These are phyloP conservation scores for Sclerotinia borealis DNA, from an alignment of 2,329 filamentous ascomycete species.

Conservation along the genomic window DNA sequence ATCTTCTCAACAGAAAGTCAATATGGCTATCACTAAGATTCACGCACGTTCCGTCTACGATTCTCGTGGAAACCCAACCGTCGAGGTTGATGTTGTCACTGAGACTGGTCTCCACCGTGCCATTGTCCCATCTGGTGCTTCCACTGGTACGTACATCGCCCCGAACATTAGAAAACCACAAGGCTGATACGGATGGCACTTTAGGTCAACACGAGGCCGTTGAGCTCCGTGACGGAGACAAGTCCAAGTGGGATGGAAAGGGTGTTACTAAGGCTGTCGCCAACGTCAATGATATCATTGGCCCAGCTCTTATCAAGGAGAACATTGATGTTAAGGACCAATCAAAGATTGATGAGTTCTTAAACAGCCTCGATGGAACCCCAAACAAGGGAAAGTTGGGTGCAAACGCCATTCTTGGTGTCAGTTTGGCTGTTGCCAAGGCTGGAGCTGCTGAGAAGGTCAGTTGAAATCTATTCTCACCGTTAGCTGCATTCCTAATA, in stretches of 20 bases:
- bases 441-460: constrained; percentile 84
- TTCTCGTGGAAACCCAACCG: constrained; percentile 96
- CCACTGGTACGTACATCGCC: constrained; percentile 62
- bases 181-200: constrained; percentile 19
- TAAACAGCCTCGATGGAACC: constrained; percentile 79
- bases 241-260: constrained; percentile 80
- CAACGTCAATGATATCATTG: constrained; percentile 80
- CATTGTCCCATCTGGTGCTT: constrained; percentile 94
- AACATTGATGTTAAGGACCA: constrained; percentile 82
- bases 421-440: constrained; percentile 79
- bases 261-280: constrained; percentile 79
- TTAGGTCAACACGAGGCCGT: constrained; percentile 83
- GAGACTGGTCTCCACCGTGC: constrained; percentile 95
- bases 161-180: constrained; percentile 17
- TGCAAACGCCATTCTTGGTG: constrained; percentile 83
- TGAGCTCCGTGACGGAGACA: constrained; percentile 87
- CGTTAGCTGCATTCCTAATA: constrained; percentile 9
- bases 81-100: constrained; percentile 95
- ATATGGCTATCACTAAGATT: constrained; percentile 86
- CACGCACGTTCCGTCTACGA: constrained; percentile 96
- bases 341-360: constrained; percentile 75
- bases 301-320: constrained; percentile 75
- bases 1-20: constrained; percentile 36
- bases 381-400: constrained; percentile 82
- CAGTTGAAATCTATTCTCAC: constrained; percentile 12